Evolutionary conservation across 2,329 filamentous ascomycete genomes (phyloP), one percentile per base, ranked within the genome.

Genomic region (Claviceps spartinae): DNA sequence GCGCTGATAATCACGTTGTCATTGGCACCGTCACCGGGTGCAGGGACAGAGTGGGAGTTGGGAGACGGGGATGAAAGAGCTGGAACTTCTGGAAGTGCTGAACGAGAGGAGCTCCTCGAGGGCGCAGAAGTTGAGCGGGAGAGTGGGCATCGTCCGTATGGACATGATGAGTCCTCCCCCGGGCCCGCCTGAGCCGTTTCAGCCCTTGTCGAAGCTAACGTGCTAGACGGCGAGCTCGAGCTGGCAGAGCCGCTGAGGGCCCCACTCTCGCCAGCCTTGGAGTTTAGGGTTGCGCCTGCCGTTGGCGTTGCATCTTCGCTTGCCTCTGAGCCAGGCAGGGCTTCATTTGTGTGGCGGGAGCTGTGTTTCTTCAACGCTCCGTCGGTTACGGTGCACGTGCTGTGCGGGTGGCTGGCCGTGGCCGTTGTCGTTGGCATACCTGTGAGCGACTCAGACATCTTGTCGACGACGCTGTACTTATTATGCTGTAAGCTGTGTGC

Each of bases 361-460:
- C 30, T 34, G 30, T 11, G 9, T 4, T 34, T 34, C 30, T 11
- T 34, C 13, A 30, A 30, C 14, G 14, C 43, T 7, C 43, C 43
- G 16, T 30, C 14, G 3, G 43, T 43, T 18, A 18, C 11, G 18
- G 18, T 51, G 52, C 22, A 40, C n/a, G 37, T 51, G 52, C 41
- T 26, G 54, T 37, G 26, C 16, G 43, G 51, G 41, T 44, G 18
- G 47, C 51, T n/a, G 36, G 8, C 48, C 30, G 44, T 24, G 13
- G 57, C 56, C 57, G 52, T 56, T 52, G 59, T 60, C 57, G 52
- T 56, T 52, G 59, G 60, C 61, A 63, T 61, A 60, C 22, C 22
- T 22, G 61, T 56, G 52, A 53, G 59, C 57, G 60, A 56, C 47
- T 53, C 56, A 51, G 57, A 62, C 62, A 63, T 63, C 50, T 56